Base-by-base conservation (phyloP, 2,329 filamentous ascomycete species). In the Exophiala calicioides region DNA sequence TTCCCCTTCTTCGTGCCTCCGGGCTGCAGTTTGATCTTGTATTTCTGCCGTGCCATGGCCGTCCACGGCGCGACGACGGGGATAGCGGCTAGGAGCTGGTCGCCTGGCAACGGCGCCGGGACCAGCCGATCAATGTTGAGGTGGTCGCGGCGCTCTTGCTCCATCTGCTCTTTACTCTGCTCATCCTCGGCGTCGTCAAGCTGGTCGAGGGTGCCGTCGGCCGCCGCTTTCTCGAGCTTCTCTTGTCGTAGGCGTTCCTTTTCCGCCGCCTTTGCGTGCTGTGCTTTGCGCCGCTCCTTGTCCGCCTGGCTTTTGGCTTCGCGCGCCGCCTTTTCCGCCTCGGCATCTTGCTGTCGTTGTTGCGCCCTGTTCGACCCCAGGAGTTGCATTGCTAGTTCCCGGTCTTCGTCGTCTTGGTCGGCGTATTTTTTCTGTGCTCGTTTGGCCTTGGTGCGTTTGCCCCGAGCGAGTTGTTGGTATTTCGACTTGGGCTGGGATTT, bases 1-100 rank as follows among this genome's bases (percentile, higher is more conserved):
- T 96, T 97, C 7, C 93, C 91, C 71, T 95, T 95, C 76, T 97
- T 98, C 55, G 85, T 78, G 0, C 82, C 70, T 0, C 93, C 93
- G 0, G 93, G 93, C 68, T 97, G 93, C 59, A 98, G 68, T 73
- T 98, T 98, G 43, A 84, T 88, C 68, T 94, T 94, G 74, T 96
- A 97, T 69, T 96, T 96, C 69, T 86, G 87, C 45, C 79, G 80
- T 2, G 69, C 69, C 44, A 84, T 65, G 0, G 81, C 76, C n/a
- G 73, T 70, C 81, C 81, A 84, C 1, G 81, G 81, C 7, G 81
- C 81, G 44, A 79, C 82, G 5, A 84, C 71, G 1, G 81, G 79
- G 37, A 84, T 75, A 0, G 79, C 80, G 33, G 78, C 76, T 5
- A 75, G 57, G 10, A 74, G 84, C 64, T 95, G 88, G 64, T 98